Evolutionary conservation across 1,284 basidiomycete genomes (phyloP).

Genomic region (Grifola frondosa): DNA sequence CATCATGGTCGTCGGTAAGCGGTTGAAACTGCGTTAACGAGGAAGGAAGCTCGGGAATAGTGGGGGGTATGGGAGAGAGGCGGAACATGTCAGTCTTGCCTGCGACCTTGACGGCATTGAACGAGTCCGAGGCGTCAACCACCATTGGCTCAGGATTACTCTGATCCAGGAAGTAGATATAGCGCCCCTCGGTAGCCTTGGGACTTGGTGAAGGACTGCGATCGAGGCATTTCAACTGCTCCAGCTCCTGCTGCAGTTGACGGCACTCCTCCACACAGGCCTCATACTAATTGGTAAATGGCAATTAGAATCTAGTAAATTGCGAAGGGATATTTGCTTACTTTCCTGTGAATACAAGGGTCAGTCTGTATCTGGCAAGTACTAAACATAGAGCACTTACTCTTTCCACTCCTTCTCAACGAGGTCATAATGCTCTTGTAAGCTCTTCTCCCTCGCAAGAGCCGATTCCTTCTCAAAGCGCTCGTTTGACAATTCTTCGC

Average conservation of each 20-base stretch:
- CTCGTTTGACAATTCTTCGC: slow-evolving; percentile 22
- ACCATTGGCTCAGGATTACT: slow-evolving; percentile 27
- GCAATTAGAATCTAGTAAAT: slow-evolving; percentile 3
- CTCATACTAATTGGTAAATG: slow-evolving; percentile 36
- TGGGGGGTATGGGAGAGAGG: slow-evolving; percentile 39
- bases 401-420: slow-evolving; percentile 39
- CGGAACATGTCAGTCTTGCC: slow-evolving; percentile 35
- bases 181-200: slow-evolving; percentile 31
- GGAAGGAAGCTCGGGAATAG: slow-evolving; percentile 33
- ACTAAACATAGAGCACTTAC: slow-evolving; percentile 26
- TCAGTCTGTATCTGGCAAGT: slow-evolving; percentile 7
- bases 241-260: slow-evolving; percentile 30
- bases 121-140: slow-evolving; percentile 16
- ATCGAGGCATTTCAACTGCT: slow-evolving; percentile 21
- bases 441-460: slow-evolving; percentile 22
- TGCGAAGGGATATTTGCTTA: slow-evolving; percentile 27
- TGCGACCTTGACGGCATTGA: slow-evolving; percentile 22
- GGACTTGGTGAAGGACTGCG: slow-evolving; percentile 19
- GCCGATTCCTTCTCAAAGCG: slow-evolving; percentile 30
- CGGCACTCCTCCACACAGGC: slow-evolving; percentile 31
- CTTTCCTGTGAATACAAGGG: slow-evolving; percentile 34
- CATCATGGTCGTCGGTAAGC: slow-evolving; percentile 31
- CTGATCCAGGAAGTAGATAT: slow-evolving; percentile 29
- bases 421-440: slow-evolving; percentile 37
- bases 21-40: slow-evolving; percentile 32